Percentiles rank a stretch among this genome's conserved stretches.
These are phyloP conservation scores for Chrysoporthe austroafricana DNA, from an alignment of 2,329 filamentous ascomycete species.

Conservation along the genomic window DNA sequence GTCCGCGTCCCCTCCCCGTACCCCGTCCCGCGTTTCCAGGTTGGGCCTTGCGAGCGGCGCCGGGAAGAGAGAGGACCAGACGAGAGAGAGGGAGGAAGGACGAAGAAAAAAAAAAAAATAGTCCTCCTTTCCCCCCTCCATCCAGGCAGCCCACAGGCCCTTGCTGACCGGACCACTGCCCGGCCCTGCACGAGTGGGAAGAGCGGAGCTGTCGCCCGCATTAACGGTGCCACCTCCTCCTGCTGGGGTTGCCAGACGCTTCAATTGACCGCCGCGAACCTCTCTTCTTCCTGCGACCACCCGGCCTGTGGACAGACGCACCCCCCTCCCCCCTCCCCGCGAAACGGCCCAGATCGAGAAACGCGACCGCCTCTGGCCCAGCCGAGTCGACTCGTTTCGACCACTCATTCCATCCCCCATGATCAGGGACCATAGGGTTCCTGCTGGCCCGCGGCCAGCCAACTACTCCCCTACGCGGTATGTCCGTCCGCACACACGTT, in stretches of 20 bases:
- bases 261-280: constrained; percentile 12
- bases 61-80: constrained; percentile 1
- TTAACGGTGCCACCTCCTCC: constrained; percentile 16
- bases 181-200: constrained; percentile 9
- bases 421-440: constrained; percentile 59
- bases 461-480: constrained; percentile 62
- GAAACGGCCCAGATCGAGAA: constrained; percentile 5
- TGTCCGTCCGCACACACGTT: constrained; percentile 35
- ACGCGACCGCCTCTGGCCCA: constrained; percentile 6
- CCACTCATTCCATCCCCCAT: constrained; percentile 42
- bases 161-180: constrained; percentile 12
- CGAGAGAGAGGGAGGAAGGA: background rate
- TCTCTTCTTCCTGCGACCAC: background rate
- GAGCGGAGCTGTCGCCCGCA: constrained; percentile 17
- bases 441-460: constrained; percentile 63
- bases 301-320: constrained; percentile 9
- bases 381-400: constrained; percentile 24
- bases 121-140: background rate
- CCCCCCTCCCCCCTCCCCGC: background rate
- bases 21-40: constrained; percentile 5
- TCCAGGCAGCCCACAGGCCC: background rate
- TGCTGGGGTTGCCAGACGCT: constrained; percentile 1
- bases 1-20: constrained; percentile 10
- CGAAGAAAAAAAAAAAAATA: background rate
- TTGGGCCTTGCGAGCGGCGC: constrained; percentile 5